Evolutionary conservation across 2,329 filamentous ascomycete species (phyloP), one percentile per base, ranked within the genome.

Genomic region (Hysterium pulicare): DNA sequence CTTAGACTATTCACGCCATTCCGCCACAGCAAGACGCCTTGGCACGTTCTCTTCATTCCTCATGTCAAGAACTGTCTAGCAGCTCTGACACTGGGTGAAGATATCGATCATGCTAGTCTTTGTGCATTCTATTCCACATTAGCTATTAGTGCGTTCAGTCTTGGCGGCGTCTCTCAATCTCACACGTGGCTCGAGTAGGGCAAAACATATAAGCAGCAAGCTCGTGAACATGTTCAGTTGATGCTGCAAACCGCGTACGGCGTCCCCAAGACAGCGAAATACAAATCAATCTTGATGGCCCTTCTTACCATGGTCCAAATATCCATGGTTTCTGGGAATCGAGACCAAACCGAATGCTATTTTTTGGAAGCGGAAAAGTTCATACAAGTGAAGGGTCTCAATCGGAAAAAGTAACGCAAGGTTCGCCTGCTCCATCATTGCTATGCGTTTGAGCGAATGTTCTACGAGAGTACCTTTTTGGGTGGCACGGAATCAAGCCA

Each of bases 391-490:
- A 57, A 57, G 19, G 71, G 72, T 0, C 45, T 74, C 1, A 56
- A 59, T 5, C 62, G 61, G 3, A 55, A 51, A 6, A 72, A 71
- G 30, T 70, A 71, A 2, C 64, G 69, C 13, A 69, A 71, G 16
- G 55, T 66, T 1, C 66, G 72, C 2, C 49, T 75, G 0, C 51
- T 76, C 0, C 73, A 75, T 44, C 71, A 75, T 43, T 72, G 71
- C 54, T 75, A 75, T 44, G 69, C 67, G 0, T 72, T 70, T 38
- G 57, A 72, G 5, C 66, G 73, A 0, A 64, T 75, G 0, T 67
- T 75, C 15, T 59, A 70, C n/a, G 72, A 75, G 48, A 74, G 71
- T 28, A 62, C 58, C 4, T 48, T 46, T 16, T 15, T 50, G 16
- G 41, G 34, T 4, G 35, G 40, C 21, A 31, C 23, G 1, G 48